Base-by-base conservation (phyloP, 352 stramenopile genomes). In the Phytophthora citrophthora region DNA sequence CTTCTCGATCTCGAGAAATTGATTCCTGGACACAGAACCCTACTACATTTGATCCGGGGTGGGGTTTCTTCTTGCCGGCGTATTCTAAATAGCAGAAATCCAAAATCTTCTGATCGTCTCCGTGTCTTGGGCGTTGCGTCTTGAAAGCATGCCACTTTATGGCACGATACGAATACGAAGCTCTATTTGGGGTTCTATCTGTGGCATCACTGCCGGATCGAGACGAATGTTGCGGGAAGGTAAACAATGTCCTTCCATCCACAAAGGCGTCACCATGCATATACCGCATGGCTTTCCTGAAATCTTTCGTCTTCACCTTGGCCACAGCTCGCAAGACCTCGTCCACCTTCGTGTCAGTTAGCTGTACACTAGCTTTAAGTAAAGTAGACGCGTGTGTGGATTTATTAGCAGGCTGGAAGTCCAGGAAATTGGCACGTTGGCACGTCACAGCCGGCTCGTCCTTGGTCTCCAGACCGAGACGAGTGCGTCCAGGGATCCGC, bases 71-170 rank as follows among this genome's bases (percentile, higher is more conserved):
- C 68, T 82, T 83, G n/a, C 83, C 82, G 10, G 78, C 76, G 65
- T 93, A 91, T 55, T 93, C 82, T 27, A 93, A 70, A 38, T 86
- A 90, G 43, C 77, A 90, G 54, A 93, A 91, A 56, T 91, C 82
- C 34, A 89, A 54, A 36, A 79, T 64, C 54, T 85, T 83, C 20
- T 78, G 29, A 2, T 79, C 68, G n/a, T 77, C 60, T 29, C 62
- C 40, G 55, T 73, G 54, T 55, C 77, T 26, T 43, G 64, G 45
- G 0, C 70, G 60, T 2, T 65, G 64, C 1, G 55, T 69, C 31
- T 80, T 75, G 32, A 88, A 73, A 9, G 81, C 81, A 54, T 84
- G 83, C 85, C 85, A 93, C 54, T 93, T 93, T 41, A 93, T 89
- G 5, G 81, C 82, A 10, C 79, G 76, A 49, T 93, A 93, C 40